phyloP scores from a whole-genome alignment of 2,329 filamentous ascomycete genomes.

The Metarhizium humberi region DNA sequence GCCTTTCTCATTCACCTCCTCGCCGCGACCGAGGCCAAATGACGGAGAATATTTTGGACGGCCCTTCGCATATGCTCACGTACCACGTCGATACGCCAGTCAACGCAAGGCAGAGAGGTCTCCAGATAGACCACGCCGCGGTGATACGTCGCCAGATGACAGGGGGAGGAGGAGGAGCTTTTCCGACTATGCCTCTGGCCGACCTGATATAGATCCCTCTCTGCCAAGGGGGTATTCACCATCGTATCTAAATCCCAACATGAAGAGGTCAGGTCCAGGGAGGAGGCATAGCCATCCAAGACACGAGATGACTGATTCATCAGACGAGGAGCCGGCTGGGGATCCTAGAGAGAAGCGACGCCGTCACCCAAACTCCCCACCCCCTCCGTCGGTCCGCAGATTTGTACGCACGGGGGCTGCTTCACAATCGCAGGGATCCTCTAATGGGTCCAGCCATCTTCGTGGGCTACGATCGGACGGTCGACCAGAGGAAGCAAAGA shows the following conservation, averaged over 20 bases:
- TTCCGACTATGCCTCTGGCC: slow-evolving; percentile 37
- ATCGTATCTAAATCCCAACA: slow-evolving; percentile 25
- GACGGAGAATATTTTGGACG: slow-evolving; percentile 25
- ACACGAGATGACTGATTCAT: slow-evolving; percentile 30
- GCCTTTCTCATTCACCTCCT: slow-evolving; percentile 16
- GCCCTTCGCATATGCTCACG: slow-evolving; percentile 30
- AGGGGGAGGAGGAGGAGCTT: slow-evolving; percentile 40
- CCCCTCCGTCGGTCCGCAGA: slow-evolving; percentile 23
- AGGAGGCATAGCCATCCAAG: slow-evolving; percentile 43
- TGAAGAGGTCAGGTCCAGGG: slow-evolving; percentile 18
- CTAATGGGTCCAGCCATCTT: slow-evolving; percentile 14
- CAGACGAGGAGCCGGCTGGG: slow-evolving; percentile 29
- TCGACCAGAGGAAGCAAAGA: slow-evolving; percentile 26
- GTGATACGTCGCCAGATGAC: slow-evolving; percentile 30
- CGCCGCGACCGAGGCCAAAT: slow-evolving; percentile 17
- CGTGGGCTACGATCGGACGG: slow-evolving; percentile 25
- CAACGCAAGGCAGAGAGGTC: slow-evolving; percentile 23
- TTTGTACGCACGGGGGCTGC: slow-evolving; percentile 19
- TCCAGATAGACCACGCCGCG: slow-evolving; percentile 22
- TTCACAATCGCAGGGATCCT: slow-evolving; percentile 17
- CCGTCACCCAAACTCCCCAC: slow-evolving; percentile 17
- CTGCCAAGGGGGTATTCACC: slow-evolving; percentile 17
- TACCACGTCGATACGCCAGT: slow-evolving; percentile 26
- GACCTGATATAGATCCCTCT: slow-evolving; percentile 19
- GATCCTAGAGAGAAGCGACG: slow-evolving; percentile 13